phyloP scores from a whole-genome alignment of 805 yeast species.

The Pichia paraexigua region DNA sequence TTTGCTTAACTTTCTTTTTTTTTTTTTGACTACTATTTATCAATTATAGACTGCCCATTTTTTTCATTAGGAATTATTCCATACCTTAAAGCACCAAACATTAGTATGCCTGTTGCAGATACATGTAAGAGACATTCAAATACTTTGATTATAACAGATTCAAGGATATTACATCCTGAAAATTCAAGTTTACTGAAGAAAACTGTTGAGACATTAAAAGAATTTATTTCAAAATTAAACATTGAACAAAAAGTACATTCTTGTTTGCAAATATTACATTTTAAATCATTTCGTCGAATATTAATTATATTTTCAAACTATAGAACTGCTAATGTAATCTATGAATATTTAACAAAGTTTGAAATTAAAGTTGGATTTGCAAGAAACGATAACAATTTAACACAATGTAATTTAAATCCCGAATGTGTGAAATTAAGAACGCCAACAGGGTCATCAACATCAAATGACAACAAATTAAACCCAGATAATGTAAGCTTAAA shows the following conservation, averaged over 20 bases:
- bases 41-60: not conserved
- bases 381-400: conserved; percentile 12
- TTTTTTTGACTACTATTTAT: not conserved
- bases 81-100: not conserved
- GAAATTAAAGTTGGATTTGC: conserved; percentile 19
- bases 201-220: conserved; percentile 12
- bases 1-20: no score
- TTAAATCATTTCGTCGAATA: conserved; percentile 23
- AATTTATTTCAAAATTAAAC: not conserved
- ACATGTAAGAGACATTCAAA: conserved; percentile 17
- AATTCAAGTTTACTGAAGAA: conserved; percentile 16
- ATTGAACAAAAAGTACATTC: not conserved
- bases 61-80: not conserved
- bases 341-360: conserved; percentile 12
- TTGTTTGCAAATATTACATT: conserved; percentile 7
- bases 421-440: not conserved
- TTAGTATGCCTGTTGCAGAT: not conserved
- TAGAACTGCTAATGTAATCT: conserved; percentile 12
- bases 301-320: conserved; percentile 20
- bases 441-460: not conserved
- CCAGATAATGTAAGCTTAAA: not conserved
- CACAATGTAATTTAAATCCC: conserved; percentile 1
- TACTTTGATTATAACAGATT: conserved; percentile 25
- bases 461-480: not conserved
- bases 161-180: conserved; percentile 11